A percentile compares a stretch with the other conserved stretches of the same genome.
These are phyloP conservation scores for Fraxinus sp. DNA, from an alignment of 305 asterid genomes.

Conservation along the genomic window DNA sequence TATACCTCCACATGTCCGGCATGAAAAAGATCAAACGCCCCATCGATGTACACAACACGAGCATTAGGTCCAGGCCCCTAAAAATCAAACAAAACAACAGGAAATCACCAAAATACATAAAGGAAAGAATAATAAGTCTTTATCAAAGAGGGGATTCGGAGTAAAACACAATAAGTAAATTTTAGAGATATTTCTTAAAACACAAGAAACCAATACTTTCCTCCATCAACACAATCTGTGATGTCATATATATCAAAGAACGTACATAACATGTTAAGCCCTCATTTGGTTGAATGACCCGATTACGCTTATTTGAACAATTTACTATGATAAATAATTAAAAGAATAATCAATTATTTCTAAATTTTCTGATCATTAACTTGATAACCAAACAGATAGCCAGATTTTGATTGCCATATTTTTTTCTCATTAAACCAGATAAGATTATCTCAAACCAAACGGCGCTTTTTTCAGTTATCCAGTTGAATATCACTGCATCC, in stretches of 20 bases:
- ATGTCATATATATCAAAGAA: constrained; percentile 3
- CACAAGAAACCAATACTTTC: not conserved
- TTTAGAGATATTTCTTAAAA: not conserved
- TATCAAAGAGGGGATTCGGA: not conserved
- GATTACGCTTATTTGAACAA: not conserved
- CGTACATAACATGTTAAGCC: constrained; percentile 11
- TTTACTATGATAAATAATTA: not conserved
- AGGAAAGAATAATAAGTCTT: not conserved
- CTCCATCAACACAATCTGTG: not conserved
- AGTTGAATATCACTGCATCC: not conserved
- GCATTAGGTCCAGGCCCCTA: constrained; percentile 94
- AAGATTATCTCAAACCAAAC: not conserved
- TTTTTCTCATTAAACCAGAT: not conserved
- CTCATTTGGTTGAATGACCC: not conserved
- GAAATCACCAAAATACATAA: constrained; percentile 15
- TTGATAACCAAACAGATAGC: not conserved
- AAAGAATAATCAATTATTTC: not conserved
- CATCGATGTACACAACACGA: constrained; percentile 90
- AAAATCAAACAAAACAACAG: constrained; percentile 21
- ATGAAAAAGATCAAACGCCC: constrained; percentile 93
- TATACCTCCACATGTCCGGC: constrained; percentile 95
- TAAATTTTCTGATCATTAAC: not conserved
- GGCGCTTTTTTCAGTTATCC: not conserved
- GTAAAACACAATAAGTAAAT: not conserved
- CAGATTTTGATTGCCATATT: not conserved